phyloP scores from a whole-genome alignment of 2,329 filamentous ascomycete species.

The Alternaria longipes region DNA sequence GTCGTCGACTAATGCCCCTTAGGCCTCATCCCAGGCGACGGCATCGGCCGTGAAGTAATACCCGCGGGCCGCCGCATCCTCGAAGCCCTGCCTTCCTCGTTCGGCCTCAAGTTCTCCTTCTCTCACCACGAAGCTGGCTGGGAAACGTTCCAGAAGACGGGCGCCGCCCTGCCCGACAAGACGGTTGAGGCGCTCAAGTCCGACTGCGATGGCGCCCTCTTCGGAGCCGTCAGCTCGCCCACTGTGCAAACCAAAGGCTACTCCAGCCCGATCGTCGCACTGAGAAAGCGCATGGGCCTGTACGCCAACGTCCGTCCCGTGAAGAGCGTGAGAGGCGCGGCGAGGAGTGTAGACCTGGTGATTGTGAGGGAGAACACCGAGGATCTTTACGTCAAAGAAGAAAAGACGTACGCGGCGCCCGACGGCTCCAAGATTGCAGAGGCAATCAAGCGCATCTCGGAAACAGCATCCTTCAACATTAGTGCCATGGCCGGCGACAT shows the following conservation, averaged over 20 bases:
- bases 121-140: slow-evolving; percentile 92
- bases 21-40: slow-evolving; percentile 98
- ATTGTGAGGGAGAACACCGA: slow-evolving; percentile 99
- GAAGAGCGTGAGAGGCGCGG: slow-evolving; percentile 76
- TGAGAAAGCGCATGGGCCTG: slow-evolving; percentile 92
- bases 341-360: slow-evolving; percentile 85
- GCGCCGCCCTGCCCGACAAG: slow-evolving; percentile 85
- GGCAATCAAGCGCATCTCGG: slow-evolving; percentile 96
- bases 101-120: slow-evolving; percentile 93
- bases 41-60: slow-evolving; percentile 98
- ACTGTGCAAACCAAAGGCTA: slow-evolving; percentile 91
- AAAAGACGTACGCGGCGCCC: slow-evolving; percentile 79
- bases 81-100: slow-evolving; percentile 89
- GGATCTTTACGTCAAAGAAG: slow-evolving; percentile 97
- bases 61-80: slow-evolving; percentile 89
- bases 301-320: slow-evolving; percentile 98
- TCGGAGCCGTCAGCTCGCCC: slow-evolving; percentile 93
- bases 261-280: slow-evolving; percentile 93
- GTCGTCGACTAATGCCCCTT: slow-evolving; percentile 9
- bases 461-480: slow-evolving; percentile 85
- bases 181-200: slow-evolving; percentile 88
- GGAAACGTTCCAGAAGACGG: slow-evolving; percentile 90
- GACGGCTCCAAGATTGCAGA: slow-evolving; percentile 86
- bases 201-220: slow-evolving; percentile 95
- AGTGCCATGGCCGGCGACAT: slow-evolving; percentile 95